phyloP scores from a whole-genome alignment of 805 yeast species.

The Hanseniaspora osmophila region DNA sequence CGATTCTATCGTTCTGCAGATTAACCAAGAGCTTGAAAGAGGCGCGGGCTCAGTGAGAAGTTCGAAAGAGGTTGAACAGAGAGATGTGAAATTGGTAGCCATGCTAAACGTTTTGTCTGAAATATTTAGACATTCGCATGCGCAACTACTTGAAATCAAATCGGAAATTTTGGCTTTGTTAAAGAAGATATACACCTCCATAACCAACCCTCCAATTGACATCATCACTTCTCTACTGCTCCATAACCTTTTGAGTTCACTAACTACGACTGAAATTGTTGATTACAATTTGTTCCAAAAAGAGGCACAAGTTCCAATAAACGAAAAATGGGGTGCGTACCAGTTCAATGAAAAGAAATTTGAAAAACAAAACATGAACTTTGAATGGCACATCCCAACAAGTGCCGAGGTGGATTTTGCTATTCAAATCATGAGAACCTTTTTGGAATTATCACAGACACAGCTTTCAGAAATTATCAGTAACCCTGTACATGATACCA shows the following conservation, averaged over 20 bases:
- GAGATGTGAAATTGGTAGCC: conserved; percentile 67
- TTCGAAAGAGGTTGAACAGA: conserved; percentile 51
- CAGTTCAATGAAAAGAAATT: conserved; percentile 45
- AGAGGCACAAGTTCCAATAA: conserved; percentile 23
- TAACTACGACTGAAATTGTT: conserved; percentile 44
- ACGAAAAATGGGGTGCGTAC: conserved; percentile 61
- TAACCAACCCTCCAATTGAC: conserved; percentile 40
- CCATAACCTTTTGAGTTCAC: conserved; percentile 50
- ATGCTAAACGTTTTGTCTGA: conserved; percentile 57
- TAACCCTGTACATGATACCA: conserved; percentile 8
- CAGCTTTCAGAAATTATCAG: conserved; percentile 26
- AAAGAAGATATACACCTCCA: conserved; percentile 15
- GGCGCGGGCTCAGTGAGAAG: conserved; percentile 71
- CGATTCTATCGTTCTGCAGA: conserved; percentile 19
- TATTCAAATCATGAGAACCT: conserved; percentile 37
- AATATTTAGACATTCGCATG: conserved; percentile 54
- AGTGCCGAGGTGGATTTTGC: conserved; percentile 45
- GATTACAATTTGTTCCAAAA: conserved; percentile 44
- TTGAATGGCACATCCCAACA: conserved; percentile 68
- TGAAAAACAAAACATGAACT: conserved; percentile 31
- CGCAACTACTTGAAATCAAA: conserved; percentile 28
- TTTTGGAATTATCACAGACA: conserved; percentile 30
- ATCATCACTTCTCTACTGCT: conserved; percentile 47
- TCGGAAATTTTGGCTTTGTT: conserved; percentile 30
- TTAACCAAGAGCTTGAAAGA: conserved; percentile 52